Evolutionary conservation across 2,329 filamentous ascomycete species (phyloP), one percentile per base, ranked within the genome.

Genomic region (Cytospora paraplurivora): DNA sequence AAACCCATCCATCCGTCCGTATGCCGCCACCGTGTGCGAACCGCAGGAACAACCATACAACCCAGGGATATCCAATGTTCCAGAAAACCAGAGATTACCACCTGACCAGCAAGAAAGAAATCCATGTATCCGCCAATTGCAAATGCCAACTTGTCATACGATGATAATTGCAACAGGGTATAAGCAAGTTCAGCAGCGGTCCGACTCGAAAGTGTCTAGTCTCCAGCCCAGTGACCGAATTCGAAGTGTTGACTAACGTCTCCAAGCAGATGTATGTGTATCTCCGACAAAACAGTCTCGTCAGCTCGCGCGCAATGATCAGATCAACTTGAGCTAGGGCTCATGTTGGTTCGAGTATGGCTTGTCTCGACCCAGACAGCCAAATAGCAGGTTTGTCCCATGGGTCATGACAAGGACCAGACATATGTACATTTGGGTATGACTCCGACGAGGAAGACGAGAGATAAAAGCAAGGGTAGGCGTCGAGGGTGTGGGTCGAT

Each of bases 101-200:
- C 47, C 47, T 44, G 44, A 27, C 41, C 32, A 56, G 21, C 33
- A 51, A 27, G 54, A 67, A 66, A 69, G 66, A 69, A 70, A 67
- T 52, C 44, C 56, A 58, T 55, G 55, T 63, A 59, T 63, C 47
- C 44, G 57, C 35, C 63, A 49, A 49, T 33, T 17, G 44, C 57
- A 60, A 52, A 61, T 54, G 57, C 37, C 56, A 32, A 51, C 53
- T 35, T 47, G 51, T 35, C 41, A 62, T 50, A 49, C 17, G 32
- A 59, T 47, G n/a, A 56, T 13, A 62, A 47, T 44, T 56, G 55
- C 53, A 57, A 62, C 47, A 63, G 64, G 64, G 64, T 66, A 66
- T 66, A 59, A 61, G 57, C 50, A 56, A 60, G 38, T 49, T 53
- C 41, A 66, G 61, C 54, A 32, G 49, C 51, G 47, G 32, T 27